Evolutionary conservation across 495 filamentous ascomycete genomes (phyloP).

Genomic region (Hamigera avellanea): DNA sequence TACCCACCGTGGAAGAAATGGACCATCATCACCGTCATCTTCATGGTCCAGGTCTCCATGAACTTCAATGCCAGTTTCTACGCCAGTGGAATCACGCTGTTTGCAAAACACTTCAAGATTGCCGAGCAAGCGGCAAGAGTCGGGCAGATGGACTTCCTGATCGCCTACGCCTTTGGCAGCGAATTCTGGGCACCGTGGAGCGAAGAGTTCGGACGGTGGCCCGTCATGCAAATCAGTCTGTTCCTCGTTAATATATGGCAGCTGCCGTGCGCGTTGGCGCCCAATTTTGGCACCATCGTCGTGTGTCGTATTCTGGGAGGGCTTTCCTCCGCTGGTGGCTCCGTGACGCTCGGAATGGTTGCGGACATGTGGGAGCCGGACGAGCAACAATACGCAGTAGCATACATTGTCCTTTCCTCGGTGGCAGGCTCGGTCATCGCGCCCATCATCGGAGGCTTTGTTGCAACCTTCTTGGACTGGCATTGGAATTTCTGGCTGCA

Average conservation of each 20-base stretch:
- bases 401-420: conserved; percentile 58
- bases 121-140: conserved; percentile 44
- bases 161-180: conserved; percentile 61
- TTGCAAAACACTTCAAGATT: conserved; percentile 45
- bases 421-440: conserved; percentile 59
- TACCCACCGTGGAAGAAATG: conserved; percentile 54
- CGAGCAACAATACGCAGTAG: conserved; percentile 46
- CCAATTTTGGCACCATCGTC: conserved; percentile 50
- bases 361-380: conserved; percentile 61
- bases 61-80: conserved; percentile 66
- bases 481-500: conserved; percentile 66
- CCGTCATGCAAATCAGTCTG: conserved; percentile 49
- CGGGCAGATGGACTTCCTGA: conserved; percentile 50
- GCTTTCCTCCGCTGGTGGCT: conserved; percentile 57
- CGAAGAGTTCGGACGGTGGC: conserved; percentile 56
- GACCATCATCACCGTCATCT: conserved; percentile 55
- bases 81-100: conserved; percentile 44
- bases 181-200: conserved; percentile 68
- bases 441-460: conserved; percentile 62
- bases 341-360: conserved; percentile 62
- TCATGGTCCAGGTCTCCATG: conserved; percentile 61
- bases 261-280: conserved; percentile 52
- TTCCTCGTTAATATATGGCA: conserved; percentile 57
- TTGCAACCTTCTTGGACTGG: conserved; percentile 47
- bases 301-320: conserved; percentile 51